Percentiles rank a stretch among this genome's conserved stretches.
Conservation (phyloP, 805 yeast genomes). For the Yueomyces sinensis region DNA sequence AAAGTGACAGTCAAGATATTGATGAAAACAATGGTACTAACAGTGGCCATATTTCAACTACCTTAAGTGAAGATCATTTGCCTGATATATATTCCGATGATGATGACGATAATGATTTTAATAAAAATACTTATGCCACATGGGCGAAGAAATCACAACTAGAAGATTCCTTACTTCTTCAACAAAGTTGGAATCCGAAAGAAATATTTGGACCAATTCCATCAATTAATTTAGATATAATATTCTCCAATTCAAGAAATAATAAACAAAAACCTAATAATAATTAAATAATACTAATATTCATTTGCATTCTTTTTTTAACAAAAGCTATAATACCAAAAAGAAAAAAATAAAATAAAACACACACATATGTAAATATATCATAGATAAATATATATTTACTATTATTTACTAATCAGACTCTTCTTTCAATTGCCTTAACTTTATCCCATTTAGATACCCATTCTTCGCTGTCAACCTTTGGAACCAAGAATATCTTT, state of each 20-base stretch:
- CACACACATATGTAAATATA: too few relatives aligned
- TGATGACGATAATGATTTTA: slow-evolving; percentile 31
- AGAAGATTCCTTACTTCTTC: slow-evolving; percentile 29
- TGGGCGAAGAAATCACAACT: slow-evolving; percentile 56
- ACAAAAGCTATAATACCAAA: background rate
- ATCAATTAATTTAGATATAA: slow-evolving; percentile 53
- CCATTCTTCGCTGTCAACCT: slow-evolving; percentile 53
- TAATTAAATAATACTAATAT: background rate
- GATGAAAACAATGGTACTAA: background rate
- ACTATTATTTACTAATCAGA: too few relatives aligned
- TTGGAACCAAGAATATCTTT: slow-evolving; percentile 70
- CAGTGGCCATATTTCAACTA: background rate
- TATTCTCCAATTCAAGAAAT: slow-evolving; percentile 39
- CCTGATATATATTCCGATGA: slow-evolving; percentile 40
- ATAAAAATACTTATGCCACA: slow-evolving; percentile 35
- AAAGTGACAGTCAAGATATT: background rate
- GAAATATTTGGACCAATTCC: slow-evolving; percentile 65
- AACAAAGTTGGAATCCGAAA: slow-evolving; percentile 49
- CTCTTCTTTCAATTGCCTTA: slow-evolving; percentile 39
- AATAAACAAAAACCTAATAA: slow-evolving; percentile 40
- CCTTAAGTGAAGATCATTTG: slow-evolving; percentile 8
- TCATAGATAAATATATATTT: too few relatives aligned
- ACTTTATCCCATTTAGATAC: slow-evolving; percentile 50
- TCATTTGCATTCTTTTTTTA: background rate
- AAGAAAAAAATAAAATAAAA: too few relatives aligned